Conservation (phyloP, 2,329 filamentous ascomycete genomes). For the Neoscytalidium dimidiatum region DNA sequence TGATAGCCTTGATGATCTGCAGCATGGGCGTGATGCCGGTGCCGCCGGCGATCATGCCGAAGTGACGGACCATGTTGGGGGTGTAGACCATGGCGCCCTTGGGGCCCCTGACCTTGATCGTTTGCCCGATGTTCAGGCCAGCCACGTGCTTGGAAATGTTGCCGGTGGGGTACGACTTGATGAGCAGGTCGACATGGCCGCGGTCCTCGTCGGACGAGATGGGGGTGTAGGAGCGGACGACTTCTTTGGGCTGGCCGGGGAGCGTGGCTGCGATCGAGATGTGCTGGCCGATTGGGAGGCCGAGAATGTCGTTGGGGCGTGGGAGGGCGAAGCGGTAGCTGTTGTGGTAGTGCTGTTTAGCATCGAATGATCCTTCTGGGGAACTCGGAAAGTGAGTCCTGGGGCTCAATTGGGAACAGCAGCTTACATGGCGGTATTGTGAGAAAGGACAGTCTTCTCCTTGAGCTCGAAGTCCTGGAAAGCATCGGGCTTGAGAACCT, state of each 20-base stretch:
- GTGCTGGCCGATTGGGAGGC: conserved; percentile 97
- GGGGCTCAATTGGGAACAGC: background rate
- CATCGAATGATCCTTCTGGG: background rate
- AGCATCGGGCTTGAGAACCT: conserved; percentile 79
- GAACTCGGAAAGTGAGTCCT: background rate
- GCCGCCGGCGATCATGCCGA: conserved; percentile 97
- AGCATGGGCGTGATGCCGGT: conserved; percentile 99
- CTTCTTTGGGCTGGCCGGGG: conserved; percentile 44
- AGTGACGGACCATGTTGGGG: conserved; percentile 93
- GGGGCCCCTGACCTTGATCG: conserved; percentile 87
- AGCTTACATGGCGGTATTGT: conserved; percentile 92
- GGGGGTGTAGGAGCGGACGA: conserved; percentile 45
- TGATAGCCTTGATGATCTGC: conserved; percentile 89
- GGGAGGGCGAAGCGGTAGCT: conserved; percentile 94
- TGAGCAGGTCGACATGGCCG: conserved; percentile 92
- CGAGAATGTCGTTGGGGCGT: conserved; percentile 75
- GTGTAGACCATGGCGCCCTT: conserved; percentile 98
- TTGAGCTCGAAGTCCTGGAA: conserved; percentile 93
- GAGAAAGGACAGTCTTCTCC: conserved; percentile 93
- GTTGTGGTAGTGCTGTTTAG: background rate
- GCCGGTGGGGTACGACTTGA: conserved; percentile 96
- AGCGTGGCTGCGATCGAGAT: conserved; percentile 80
- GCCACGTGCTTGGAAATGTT: conserved; percentile 97
- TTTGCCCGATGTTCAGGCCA: conserved; percentile 72
- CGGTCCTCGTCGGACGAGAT: conserved; percentile 52